Conservation (phyloP, 371 early-diverging fungal species). For the Choanephora cucurbitarum region DNA sequence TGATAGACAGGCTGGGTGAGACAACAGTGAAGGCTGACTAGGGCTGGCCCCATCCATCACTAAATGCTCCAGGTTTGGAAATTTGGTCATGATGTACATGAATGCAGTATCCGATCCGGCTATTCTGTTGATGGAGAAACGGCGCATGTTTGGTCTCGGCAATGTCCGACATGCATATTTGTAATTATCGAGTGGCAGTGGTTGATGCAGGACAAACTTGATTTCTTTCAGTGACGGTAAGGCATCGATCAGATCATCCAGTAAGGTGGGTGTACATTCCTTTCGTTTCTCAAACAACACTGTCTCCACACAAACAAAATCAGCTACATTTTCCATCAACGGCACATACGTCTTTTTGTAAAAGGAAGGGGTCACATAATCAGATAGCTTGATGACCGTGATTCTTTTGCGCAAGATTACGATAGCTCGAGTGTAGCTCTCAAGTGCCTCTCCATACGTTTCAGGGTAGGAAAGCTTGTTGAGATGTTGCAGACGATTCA, state of each 20-base stretch:
- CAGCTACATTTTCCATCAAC: not conserved
- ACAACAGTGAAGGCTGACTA: not conserved
- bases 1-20: not conserved
- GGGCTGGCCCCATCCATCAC: not conserved
- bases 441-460: not conserved
- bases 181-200: not conserved
- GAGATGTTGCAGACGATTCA: not conserved
- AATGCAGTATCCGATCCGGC: not conserved
- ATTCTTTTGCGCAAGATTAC: not conserved
- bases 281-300: not conserved
- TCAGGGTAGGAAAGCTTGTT: not conserved
- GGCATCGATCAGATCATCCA: not conserved
- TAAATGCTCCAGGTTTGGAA: not conserved
- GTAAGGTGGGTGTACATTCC: not conserved
- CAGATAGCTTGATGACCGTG: not conserved
- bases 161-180: not conserved
- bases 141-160: not conserved
- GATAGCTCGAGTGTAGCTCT: not conserved
- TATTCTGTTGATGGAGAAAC: not conserved
- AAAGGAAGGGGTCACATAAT: not conserved
- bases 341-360: not conserved
- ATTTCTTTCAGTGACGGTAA: not conserved
- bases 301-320: not conserved
- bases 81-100: not conserved
- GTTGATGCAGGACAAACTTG: not conserved